A percentile compares a stretch with the other conserved stretches of the same genome.
Evolutionary conservation across 768 basidiomycete species (phyloP).

Genomic region (Lactifluus rugatus): DNA sequence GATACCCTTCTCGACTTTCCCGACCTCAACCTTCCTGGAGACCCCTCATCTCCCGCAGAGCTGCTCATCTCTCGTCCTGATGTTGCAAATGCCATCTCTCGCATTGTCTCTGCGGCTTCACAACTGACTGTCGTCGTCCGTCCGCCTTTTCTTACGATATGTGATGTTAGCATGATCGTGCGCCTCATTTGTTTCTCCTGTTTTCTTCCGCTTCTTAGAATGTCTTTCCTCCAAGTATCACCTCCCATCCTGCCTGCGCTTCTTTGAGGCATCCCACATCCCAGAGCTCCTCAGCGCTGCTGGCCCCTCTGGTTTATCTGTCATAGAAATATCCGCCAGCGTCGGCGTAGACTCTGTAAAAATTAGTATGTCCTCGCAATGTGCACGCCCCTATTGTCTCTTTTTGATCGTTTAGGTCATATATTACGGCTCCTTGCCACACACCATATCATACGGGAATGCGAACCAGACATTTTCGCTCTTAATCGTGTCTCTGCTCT

Average conservation of each 20-base stretch:
- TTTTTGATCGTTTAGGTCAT: slow-evolving; percentile 40
- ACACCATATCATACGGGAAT: slow-evolving; percentile 65
- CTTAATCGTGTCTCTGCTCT: slow-evolving; percentile 60
- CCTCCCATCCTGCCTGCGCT: slow-evolving; percentile 62
- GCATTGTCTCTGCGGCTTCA: slow-evolving; percentile 59
- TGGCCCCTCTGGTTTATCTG: slow-evolving; percentile 44
- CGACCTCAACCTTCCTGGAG: slow-evolving; percentile 22
- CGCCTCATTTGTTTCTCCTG: slow-evolving; percentile 21
- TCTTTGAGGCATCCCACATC: slow-evolving; percentile 62
- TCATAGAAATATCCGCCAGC: slow-evolving; percentile 29
- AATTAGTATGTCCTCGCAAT: slow-evolving; percentile 36
- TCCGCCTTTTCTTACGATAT: slow-evolving; percentile 58
- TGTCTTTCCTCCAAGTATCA: slow-evolving; percentile 43
- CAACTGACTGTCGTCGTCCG: slow-evolving; percentile 60
- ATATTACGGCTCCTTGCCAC: slow-evolving; percentile 68
- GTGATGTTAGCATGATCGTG: slow-evolving; percentile 65
- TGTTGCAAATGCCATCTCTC: slow-evolving; percentile 49
- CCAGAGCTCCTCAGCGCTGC: slow-evolving; percentile 62
- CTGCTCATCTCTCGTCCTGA: slow-evolving; percentile 48
- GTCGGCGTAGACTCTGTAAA: slow-evolving; percentile 38
- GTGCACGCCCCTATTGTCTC: not conserved
- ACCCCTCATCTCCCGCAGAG: slow-evolving; percentile 38
- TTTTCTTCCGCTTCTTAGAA: not conserved
- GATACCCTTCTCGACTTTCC: slow-evolving; percentile 23
- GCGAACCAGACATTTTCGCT: slow-evolving; percentile 61